Base-by-base conservation (phyloP, 805 yeast genomes). In the Pichia rugopelliculosa region DNA sequence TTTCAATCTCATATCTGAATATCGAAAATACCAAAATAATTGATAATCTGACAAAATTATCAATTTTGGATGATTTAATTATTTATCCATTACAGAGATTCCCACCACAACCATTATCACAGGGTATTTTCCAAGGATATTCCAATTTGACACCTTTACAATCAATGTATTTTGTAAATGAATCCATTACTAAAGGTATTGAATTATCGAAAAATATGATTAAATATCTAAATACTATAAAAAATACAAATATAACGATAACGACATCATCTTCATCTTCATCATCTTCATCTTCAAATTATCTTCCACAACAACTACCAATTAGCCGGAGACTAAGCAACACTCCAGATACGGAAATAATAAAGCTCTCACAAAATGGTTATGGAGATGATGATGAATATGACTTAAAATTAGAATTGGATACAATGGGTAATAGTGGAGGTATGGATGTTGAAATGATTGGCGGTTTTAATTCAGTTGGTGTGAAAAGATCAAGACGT, bases 401-500 rank as follows among this genome's bases (percentile, higher is more conserved):
- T 36, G 57, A 56, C 45, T 53, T 50, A 7, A 33, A 49, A 53
- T 7, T 44, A 53, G 22, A 39, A 15, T 30, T 30, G 36, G 39
- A 37, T 6, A 18, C 36, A 27, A 21, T 13, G 11, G 52, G 46
- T 10, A 50, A 50, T 27, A 45, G 50, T 17, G 56, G 61, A 37
- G 59, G 60, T 30, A 62, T 61, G 61, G 56, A 58, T 37, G 59
- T 62, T 13, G 65, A 59, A 39, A 47, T 60, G 22, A 41, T 56
- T 22, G 63, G 59, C 7, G 59, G 58, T 9, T 45, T 44, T 10
- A 52, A 44, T 3, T 46, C 53, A 2, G 42, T 43, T 15, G 59
- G 61, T 8, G 39, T 56, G n/a, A 53, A 57, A 42, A 47, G 69
- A 39, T 42, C 48, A 7, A 47, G 58, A 41, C 53, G 54, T 10